These are phyloP conservation scores for Tulasnella sp. DNA, from an alignment of 768 basidiomycete species.

Conservation along the genomic window DNA sequence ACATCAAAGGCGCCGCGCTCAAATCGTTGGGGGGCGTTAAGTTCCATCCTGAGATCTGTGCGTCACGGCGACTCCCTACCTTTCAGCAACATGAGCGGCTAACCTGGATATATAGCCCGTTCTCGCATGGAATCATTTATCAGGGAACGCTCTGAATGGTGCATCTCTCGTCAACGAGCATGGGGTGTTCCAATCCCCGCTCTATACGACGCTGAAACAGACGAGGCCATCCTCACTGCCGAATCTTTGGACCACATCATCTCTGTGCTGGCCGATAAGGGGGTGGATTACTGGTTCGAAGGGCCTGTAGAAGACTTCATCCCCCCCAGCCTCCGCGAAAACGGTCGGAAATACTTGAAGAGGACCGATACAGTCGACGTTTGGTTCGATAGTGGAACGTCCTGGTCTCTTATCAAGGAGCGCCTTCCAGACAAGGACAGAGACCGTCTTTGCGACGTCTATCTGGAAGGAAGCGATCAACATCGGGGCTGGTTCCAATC, in stretches of 20 bases:
- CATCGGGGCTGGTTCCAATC: conserved; percentile 99
- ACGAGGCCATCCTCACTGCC: conserved; percentile 59
- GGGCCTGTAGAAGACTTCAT: conserved; percentile 81
- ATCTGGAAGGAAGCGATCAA: conserved; percentile 93
- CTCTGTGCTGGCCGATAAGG: conserved; percentile 62
- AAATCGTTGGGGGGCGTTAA: conserved; percentile 61
- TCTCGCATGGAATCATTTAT: conserved; percentile 87
- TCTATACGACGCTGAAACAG: conserved; percentile 62
- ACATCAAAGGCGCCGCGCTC: conserved; percentile 74
- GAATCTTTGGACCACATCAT: conserved; percentile 73
- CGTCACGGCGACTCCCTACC: conserved; percentile 32
- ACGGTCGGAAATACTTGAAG: conserved; percentile 59
- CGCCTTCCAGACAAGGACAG: conserved; percentile 36
- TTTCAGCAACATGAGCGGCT: conserved; percentile 19
- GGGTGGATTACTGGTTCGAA: conserved; percentile 88
- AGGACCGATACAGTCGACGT: conserved; percentile 97
- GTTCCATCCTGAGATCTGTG: conserved; percentile 77
- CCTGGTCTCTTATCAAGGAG: conserved; percentile 75
- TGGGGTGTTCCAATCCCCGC: conserved; percentile 98
- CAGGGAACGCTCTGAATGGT: conserved; percentile 91
- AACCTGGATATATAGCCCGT: conserved; percentile 52
- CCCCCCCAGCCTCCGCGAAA: conserved; percentile 50
- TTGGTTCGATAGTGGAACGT: conserved; percentile 96
- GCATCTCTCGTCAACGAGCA: conserved; percentile 93
- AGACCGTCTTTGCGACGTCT: conserved; percentile 65